These are phyloP conservation scores for Scleroderma bovista DNA, from an alignment of 768 basidiomycete genomes.

Conservation along the genomic window DNA sequence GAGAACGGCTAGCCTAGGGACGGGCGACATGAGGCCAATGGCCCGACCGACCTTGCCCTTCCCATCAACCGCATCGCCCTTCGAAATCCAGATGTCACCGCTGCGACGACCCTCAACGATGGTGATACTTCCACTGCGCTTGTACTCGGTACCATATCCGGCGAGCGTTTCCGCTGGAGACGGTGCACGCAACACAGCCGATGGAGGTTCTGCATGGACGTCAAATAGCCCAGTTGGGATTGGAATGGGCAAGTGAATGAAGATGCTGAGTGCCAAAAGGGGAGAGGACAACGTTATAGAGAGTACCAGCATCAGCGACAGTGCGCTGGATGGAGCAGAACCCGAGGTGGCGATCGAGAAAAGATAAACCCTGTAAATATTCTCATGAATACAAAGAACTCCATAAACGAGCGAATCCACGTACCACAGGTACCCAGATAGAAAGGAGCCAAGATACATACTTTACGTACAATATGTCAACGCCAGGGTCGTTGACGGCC, in stretches of 20 bases:
- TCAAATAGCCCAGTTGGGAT: slow-evolving; percentile 66
- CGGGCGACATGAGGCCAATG: slow-evolving; percentile 55
- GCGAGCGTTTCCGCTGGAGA: slow-evolving; percentile 35
- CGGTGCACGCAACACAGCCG: slow-evolving; percentile 37
- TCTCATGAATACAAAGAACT: not conserved
- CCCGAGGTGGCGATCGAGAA: slow-evolving; percentile 35
- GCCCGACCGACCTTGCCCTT: slow-evolving; percentile 58
- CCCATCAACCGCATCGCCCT: slow-evolving; percentile 67
- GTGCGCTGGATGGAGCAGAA: slow-evolving; percentile 32
- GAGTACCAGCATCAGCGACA: slow-evolving; percentile 50
- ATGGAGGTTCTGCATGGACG: slow-evolving; percentile 37
- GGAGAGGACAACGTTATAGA: slow-evolving; percentile 68
- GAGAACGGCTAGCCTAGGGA: slow-evolving; percentile 64
- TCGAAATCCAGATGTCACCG: slow-evolving; percentile 69
- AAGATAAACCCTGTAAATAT: slow-evolving; percentile 45
- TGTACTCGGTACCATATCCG: slow-evolving; percentile 37
- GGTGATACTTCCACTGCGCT: slow-evolving; percentile 56
- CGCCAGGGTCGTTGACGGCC: slow-evolving; percentile 38
- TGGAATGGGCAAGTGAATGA: slow-evolving; percentile 57
- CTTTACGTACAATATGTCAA: slow-evolving; percentile 52
- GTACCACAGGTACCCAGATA: slow-evolving; percentile 67
- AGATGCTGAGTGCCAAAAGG: slow-evolving; percentile 53
- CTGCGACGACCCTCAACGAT: slow-evolving; percentile 68
- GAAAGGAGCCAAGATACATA: slow-evolving; percentile 58
- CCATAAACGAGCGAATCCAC: slow-evolving; percentile 20